Evolutionary conservation across 2,329 filamentous ascomycete genomes (phyloP), one percentile per base, ranked within the genome.

Genomic region (Geoglossum cookeanum): DNA sequence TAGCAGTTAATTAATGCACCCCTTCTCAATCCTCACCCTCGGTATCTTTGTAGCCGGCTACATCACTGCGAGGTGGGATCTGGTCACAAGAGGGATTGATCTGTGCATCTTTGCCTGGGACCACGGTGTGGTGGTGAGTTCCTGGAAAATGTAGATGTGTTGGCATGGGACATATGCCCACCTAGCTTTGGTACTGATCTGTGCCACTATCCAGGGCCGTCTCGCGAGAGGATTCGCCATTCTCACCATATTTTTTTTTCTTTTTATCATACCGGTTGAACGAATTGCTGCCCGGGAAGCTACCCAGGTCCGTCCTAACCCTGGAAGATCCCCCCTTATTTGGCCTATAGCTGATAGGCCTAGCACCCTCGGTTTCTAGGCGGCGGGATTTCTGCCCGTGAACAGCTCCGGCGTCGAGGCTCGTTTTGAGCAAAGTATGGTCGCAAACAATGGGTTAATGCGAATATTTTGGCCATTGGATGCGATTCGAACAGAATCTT

Each of bases 21-120:
- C 90, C 68, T 96, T 97, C 76, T 97, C 91, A 62, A 77, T 91
- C 71, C 80, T 96, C 72, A 94, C 90, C 67, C 83, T 95, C 74
- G 89, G 86, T 74, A 96, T 98, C 76, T 98, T 98, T 77, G 85
- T 97, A 78, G 91, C 92, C 75, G 92, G 92, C 72, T 98, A 98
- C 78, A 97, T 91, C 71, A 98, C 92, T 74, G 92, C 92, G 69
- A 86, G 92, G 77, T 98, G 92, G 90, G 92, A 97, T 74, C 83
- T 98, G 61, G 89, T 96, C 64, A 96, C 91, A 65, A 84, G 90
- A 66, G 79, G 97, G 66, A 95, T 96, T 84, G 91, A 98, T 73
- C 81, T 98, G 66, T 86, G 88, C 64, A 85, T 95, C 63, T 98
- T 97, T 71, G 92, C 94, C 64, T 96, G 90, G 89, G 87, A 97